phyloP scores from a whole-genome alignment of 2,329 filamentous ascomycete genomes.

The Fusarium lateritium region DNA sequence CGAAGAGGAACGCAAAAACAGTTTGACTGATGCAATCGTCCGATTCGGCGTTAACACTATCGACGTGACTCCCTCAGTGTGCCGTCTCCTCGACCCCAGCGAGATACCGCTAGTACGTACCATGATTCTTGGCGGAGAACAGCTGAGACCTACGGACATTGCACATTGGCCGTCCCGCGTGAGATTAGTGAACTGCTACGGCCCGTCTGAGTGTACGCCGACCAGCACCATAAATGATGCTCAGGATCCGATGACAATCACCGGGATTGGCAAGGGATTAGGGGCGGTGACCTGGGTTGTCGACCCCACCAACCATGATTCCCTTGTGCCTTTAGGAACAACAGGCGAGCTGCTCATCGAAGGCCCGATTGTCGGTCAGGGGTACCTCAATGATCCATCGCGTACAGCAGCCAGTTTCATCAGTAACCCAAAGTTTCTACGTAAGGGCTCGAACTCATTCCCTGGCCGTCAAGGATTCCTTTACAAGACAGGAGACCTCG shows the following conservation, averaged over 20 bases:
- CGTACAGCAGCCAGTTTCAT: slow-evolving; percentile 3
- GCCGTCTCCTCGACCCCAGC: slow-evolving; percentile 10
- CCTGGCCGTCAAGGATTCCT: slow-evolving; percentile 10
- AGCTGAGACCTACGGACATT: slow-evolving; percentile 6
- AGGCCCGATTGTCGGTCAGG: slow-evolving; percentile 8
- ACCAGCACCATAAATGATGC: slow-evolving; percentile 13
- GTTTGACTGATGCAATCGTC: not conserved
- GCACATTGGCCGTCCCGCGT: not conserved
- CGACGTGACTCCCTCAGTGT: slow-evolving; percentile 13
- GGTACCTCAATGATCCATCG: slow-evolving; percentile 12
- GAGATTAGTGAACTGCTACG: slow-evolving; percentile 14
- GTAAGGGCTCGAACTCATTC: not conserved
- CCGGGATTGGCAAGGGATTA: not conserved
- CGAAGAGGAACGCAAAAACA: slow-evolving; percentile 52
- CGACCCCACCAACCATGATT: slow-evolving; percentile 1
- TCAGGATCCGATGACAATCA: not conserved
- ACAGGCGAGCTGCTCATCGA: slow-evolving; percentile 18
- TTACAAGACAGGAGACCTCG: slow-evolving; percentile 66
- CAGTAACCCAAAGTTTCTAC: not conserved
- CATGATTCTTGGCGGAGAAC: slow-evolving; percentile 16
- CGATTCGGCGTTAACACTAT: slow-evolving; percentile 19
- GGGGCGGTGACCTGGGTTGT: slow-evolving; percentile 20
- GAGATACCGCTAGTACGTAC: slow-evolving; percentile 6
- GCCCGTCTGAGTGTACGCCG: slow-evolving; percentile 15
- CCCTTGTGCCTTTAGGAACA: not conserved